Percentiles rank a stretch among this genome's conserved stretches.
Evolutionary conservation across 2,329 filamentous ascomycete genomes (phyloP).

Genomic region (Aspergillus calidoustus): DNA sequence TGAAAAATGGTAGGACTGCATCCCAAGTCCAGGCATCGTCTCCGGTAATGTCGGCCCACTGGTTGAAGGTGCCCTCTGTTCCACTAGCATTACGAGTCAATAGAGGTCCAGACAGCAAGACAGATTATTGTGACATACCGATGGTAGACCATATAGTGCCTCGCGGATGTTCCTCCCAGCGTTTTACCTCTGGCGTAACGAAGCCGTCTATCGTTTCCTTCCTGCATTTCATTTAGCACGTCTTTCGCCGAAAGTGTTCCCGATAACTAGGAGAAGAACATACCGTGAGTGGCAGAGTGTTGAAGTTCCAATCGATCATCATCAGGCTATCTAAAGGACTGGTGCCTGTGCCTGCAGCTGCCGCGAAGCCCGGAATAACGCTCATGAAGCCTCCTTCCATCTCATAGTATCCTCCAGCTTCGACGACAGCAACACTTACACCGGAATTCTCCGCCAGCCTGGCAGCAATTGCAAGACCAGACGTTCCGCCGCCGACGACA

Average conservation of each 20-base stretch:
- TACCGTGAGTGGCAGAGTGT: slow-evolving; percentile 26
- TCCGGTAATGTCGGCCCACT: slow-evolving; percentile 41
- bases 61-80: slow-evolving; percentile 33
- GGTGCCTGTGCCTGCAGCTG: slow-evolving; percentile 24
- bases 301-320: slow-evolving; percentile 31
- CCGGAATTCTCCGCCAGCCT: slow-evolving; percentile 31
- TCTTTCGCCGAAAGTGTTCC: no score
- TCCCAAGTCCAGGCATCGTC: slow-evolving; percentile 25
- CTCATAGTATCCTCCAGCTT: slow-evolving; percentile 38
- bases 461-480: slow-evolving; percentile 35
- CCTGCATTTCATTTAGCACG: neutral
- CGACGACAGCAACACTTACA: slow-evolving; percentile 34
- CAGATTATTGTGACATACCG: slow-evolving; percentile 22
- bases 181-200: slow-evolving; percentile 31
- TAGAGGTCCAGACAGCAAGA: slow-evolving; percentile 17
- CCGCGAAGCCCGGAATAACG: slow-evolving; percentile 28
- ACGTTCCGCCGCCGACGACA: slow-evolving; percentile 36
- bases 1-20: slow-evolving; percentile 15
- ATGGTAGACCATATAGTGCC: slow-evolving; percentile 33
- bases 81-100: slow-evolving; percentile 18
- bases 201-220: slow-evolving; percentile 7
- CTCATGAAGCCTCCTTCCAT: slow-evolving; percentile 33
- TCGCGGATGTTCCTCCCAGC: slow-evolving; percentile 23
- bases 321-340: slow-evolving; percentile 25
- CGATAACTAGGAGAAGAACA: neutral